Percentiles rank a stretch among this genome's conserved stretches.
Evolutionary conservation across 495 filamentous ascomycete genomes (phyloP).

Genomic region (Hyphodiscus hymeniophilus): DNA sequence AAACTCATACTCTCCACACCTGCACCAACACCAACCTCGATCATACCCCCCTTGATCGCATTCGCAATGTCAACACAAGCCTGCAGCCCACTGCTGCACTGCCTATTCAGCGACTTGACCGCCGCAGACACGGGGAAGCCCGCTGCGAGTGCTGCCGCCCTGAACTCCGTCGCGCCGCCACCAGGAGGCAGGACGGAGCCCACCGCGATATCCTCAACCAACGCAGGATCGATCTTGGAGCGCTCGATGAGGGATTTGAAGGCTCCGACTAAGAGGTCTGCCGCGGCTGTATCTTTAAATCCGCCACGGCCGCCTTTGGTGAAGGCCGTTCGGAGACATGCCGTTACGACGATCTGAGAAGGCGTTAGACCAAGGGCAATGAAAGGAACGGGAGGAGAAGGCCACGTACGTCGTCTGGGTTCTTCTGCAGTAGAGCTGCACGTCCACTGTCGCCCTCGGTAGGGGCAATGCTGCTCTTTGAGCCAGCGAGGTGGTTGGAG

Average conservation of each 20-base stretch:
- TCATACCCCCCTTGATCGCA: slow-evolving; percentile 80
- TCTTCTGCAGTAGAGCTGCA: slow-evolving; percentile 22
- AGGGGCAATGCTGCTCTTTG: slow-evolving; percentile 8
- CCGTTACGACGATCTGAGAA: slow-evolving; percentile 76
- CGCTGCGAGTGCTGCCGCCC: slow-evolving; percentile 83
- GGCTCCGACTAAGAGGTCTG: slow-evolving; percentile 79
- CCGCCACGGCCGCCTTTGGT: slow-evolving; percentile 88
- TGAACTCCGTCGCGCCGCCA: slow-evolving; percentile 93
- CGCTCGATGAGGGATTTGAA: slow-evolving; percentile 67
- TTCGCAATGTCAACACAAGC: slow-evolving; percentile 91
- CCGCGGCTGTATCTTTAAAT: slow-evolving; percentile 88
- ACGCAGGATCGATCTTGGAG: slow-evolving; percentile 72
- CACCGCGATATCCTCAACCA: slow-evolving; percentile 89
- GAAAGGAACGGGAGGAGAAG: background rate
- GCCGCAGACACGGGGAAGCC: slow-evolving; percentile 81
- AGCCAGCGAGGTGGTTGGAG: slow-evolving; percentile 20
- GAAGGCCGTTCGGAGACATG: slow-evolving; percentile 82
- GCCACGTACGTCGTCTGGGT: slow-evolving; percentile 22
- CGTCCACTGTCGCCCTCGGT: slow-evolving; percentile 12
- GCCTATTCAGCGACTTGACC: slow-evolving; percentile 80
- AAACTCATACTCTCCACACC: slow-evolving; percentile 96
- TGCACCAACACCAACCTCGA: slow-evolving; percentile 88
- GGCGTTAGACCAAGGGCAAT: background rate
- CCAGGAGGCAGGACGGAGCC: slow-evolving; percentile 87
- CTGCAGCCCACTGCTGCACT: slow-evolving; percentile 85